These are phyloP conservation scores for Mucor circinelloides DNA, from an alignment of 371 early-diverging fungal species.

Conservation along the genomic window DNA sequence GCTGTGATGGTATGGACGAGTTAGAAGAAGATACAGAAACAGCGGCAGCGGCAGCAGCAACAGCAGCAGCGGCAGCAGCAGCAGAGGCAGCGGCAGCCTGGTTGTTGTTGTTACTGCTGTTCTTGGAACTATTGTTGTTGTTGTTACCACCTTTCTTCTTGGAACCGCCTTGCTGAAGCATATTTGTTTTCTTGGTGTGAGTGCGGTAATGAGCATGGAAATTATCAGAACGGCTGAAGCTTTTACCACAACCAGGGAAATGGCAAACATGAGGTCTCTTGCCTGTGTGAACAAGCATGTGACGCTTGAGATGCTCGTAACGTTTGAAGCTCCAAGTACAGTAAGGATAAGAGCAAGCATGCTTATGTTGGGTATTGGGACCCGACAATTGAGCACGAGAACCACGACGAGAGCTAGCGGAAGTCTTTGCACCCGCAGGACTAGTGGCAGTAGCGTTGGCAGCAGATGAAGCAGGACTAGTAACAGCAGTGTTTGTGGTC, in stretches of 20 bases:
- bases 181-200: constrained; percentile 43
- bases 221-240: constrained; percentile 79
- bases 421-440: not conserved
- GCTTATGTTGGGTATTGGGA: constrained; percentile 40
- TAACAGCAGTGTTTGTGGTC: not conserved
- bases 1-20: not conserved
- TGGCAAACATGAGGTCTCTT: constrained; percentile 73
- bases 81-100: constrained; percentile 6
- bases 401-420: constrained; percentile 11
- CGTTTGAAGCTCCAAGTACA: constrained; percentile 52
- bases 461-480: not conserved
- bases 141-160: not conserved
- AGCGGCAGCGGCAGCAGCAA: not conserved
- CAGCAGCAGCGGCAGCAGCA: constrained; percentile 6
- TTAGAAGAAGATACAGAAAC: not conserved
- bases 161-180: not conserved
- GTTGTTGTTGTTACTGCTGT: not conserved
- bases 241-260: constrained; percentile 66
- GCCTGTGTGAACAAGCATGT: constrained; percentile 57
- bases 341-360: constrained; percentile 32
- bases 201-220: constrained; percentile 64
- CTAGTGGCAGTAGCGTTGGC: not conserved
- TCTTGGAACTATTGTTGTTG: not conserved
- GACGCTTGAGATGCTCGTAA: constrained; percentile 32
- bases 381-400: constrained; percentile 27